These are phyloP conservation scores for Colletotrichum sp. DNA, from an alignment of 2,329 filamentous ascomycete species.

Conservation along the genomic window DNA sequence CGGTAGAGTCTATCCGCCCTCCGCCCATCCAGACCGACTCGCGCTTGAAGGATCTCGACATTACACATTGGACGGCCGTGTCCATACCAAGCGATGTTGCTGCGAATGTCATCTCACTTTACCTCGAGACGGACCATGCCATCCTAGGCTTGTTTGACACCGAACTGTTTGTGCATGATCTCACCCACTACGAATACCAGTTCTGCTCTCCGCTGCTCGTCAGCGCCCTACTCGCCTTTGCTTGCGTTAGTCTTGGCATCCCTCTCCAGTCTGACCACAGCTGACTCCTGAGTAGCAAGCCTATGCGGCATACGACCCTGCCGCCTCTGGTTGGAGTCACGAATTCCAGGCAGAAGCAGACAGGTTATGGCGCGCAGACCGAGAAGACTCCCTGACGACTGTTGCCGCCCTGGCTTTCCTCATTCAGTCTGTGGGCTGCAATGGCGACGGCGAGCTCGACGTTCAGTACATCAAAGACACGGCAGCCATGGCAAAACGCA, in stretches of 20 bases:
- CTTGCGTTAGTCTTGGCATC: conserved; percentile 32
- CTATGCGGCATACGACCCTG: not conserved
- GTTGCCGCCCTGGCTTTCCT: conserved; percentile 6
- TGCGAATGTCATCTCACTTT: conserved; percentile 36
- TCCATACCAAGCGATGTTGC: conserved; percentile 32
- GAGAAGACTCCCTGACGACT: conserved; percentile 5
- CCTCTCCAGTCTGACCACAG: not conserved
- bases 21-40: conserved; percentile 24
- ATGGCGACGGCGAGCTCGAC: conserved; percentile 13
- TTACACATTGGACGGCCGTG: conserved; percentile 39
- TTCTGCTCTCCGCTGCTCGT: conserved; percentile 41
- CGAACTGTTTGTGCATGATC: conserved; percentile 35
- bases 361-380: conserved; percentile 10
- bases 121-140: conserved; percentile 42
- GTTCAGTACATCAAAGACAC: conserved; percentile 12
- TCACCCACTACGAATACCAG: conserved; percentile 25
- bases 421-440: conserved; percentile 11
- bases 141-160: conserved; percentile 41
- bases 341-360: conserved; percentile 10
- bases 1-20: conserved; percentile 23
- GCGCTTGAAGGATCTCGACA: conserved; percentile 30
- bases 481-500: conserved; percentile 5
- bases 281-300: conserved; percentile 4
- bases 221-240: conserved; percentile 37
- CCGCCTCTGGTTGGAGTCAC: conserved; percentile 11